phyloP scores from a whole-genome alignment of 2,329 filamentous ascomycete species.

The Grosmannia penicillata region DNA sequence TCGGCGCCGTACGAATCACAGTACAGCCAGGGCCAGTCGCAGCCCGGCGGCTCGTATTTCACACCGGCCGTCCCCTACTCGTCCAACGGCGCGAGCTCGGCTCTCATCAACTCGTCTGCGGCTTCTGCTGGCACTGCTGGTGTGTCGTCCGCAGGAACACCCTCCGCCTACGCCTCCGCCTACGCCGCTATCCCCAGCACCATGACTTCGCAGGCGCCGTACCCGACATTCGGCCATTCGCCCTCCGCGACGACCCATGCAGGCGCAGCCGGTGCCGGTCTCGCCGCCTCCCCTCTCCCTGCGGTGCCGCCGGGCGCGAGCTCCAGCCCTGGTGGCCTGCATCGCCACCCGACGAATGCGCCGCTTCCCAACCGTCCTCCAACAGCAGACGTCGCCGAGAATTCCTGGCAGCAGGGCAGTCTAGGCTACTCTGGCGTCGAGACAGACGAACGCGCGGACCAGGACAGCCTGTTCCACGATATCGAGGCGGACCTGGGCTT shows the following conservation, averaged over 20 bases:
- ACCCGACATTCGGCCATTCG: slow-evolving; percentile 24
- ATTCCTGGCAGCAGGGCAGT: slow-evolving; percentile 24
- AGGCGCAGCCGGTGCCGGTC: slow-evolving; percentile 28
- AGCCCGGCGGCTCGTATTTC: slow-evolving; percentile 8
- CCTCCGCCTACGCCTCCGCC: slow-evolving; percentile 6
- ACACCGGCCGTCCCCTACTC: neutral
- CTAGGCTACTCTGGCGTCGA: no score
- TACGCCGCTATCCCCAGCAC: slow-evolving; percentile 14
- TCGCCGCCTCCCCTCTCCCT: slow-evolving; percentile 29
- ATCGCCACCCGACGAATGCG: slow-evolving; percentile 44
- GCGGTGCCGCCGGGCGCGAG: slow-evolving; percentile 24
- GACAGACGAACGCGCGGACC: slow-evolving; percentile 27
- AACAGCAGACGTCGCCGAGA: slow-evolving; percentile 26
- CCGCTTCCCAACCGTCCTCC: slow-evolving; percentile 37
- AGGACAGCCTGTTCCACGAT: slow-evolving; percentile 41
- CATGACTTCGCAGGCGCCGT: slow-evolving; percentile 29
- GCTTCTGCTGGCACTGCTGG: no score
- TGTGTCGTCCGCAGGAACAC: slow-evolving; percentile 4
- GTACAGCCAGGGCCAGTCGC: slow-evolving; percentile 10
- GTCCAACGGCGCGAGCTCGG: slow-evolving; percentile 22
- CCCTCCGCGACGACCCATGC: slow-evolving; percentile 10
- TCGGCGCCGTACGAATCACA: slow-evolving; percentile 12
- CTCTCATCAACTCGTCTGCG: slow-evolving; percentile 10
- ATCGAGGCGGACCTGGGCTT: slow-evolving; percentile 39
- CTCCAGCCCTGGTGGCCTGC: slow-evolving; percentile 31